These are phyloP conservation scores for Corylus americana DNA, from an alignment of 306 rosid genomes.

Conservation along the genomic window DNA sequence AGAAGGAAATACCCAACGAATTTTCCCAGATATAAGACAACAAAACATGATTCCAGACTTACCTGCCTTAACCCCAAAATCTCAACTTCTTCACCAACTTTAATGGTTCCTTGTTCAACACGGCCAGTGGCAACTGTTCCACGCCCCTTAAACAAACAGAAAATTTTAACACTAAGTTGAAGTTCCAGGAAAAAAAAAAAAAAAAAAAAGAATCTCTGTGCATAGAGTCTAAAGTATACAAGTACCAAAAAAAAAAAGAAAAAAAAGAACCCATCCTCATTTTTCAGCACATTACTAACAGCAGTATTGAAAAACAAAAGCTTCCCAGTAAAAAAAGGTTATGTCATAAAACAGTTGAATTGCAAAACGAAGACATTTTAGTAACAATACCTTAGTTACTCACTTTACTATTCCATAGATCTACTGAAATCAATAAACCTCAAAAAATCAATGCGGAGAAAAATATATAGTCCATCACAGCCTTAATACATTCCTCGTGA, in stretches of 20 bases:
- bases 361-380: neutral
- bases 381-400: neutral
- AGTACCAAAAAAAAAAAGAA: constrained; percentile 19
- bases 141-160: constrained; percentile 70
- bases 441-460: neutral
- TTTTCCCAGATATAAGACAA: constrained; percentile 8
- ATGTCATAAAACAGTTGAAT: neutral
- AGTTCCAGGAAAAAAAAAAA: constrained; percentile 6
- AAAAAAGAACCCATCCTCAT: neutral
- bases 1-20: constrained; percentile 22
- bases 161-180: constrained; percentile 17
- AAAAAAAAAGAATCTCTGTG: neutral
- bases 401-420: neutral
- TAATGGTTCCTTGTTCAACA: constrained; percentile 83
- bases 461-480: neutral
- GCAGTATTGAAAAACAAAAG: neutral
- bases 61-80: constrained; percentile 92
- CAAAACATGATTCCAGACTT: constrained; percentile 1
- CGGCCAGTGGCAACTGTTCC: constrained; percentile 99
- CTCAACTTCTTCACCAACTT: constrained; percentile 98
- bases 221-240: neutral
- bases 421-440: neutral
- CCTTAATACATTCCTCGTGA: neutral
- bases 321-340: neutral
- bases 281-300: neutral